A percentile compares a stretch with the other conserved stretches of the same genome.
These are phyloP conservation scores for Leishmania braziliensis DNA, from an alignment of 208 protist genomes.

Conservation along the genomic window DNA sequence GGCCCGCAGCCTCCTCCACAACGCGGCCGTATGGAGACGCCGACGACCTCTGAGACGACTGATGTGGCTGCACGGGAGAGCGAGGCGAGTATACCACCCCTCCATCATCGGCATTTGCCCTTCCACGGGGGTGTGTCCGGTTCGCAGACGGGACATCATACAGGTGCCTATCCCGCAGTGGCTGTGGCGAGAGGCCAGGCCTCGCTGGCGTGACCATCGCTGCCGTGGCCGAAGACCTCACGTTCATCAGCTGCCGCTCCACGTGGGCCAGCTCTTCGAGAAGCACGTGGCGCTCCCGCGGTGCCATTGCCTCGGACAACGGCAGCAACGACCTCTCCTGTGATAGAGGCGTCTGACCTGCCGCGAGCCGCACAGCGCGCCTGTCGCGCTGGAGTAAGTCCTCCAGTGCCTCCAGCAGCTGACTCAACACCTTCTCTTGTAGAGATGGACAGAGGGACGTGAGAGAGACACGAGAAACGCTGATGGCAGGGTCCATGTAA, in stretches of 20 bases:
- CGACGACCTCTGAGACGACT: not conserved
- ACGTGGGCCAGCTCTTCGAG: slow-evolving; percentile 34
- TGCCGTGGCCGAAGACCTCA: not conserved
- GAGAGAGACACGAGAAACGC: slow-evolving; percentile 11
- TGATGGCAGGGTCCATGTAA: not conserved
- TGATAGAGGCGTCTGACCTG: not conserved
- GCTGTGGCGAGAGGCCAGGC: not conserved
- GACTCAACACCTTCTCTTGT: slow-evolving; percentile 32
- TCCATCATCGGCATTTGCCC: not conserved
- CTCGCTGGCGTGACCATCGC: not conserved
- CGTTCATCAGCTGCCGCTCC: slow-evolving; percentile 28
- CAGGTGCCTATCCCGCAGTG: not conserved
- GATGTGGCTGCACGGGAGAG: not conserved
- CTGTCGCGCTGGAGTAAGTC: slow-evolving; percentile 29
- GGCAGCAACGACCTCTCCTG: not conserved
- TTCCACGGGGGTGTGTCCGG: not conserved
- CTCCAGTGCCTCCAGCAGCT: slow-evolving; percentile 45
- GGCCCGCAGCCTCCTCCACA: not conserved
- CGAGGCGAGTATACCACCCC: not conserved
- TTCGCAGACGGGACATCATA: slow-evolving; percentile 1
- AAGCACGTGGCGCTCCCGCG: slow-evolving; percentile 33
- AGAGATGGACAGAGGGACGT: slow-evolving; percentile 12
- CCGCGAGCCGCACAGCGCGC: slow-evolving; percentile 8
- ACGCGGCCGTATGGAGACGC: not conserved
- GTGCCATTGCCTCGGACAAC: slow-evolving; percentile 31